A percentile compares a stretch with the other conserved stretches of the same genome.
Evolutionary conservation across 208 protist genomes (phyloP).

Genomic region (Angomonas deanei): DNA sequence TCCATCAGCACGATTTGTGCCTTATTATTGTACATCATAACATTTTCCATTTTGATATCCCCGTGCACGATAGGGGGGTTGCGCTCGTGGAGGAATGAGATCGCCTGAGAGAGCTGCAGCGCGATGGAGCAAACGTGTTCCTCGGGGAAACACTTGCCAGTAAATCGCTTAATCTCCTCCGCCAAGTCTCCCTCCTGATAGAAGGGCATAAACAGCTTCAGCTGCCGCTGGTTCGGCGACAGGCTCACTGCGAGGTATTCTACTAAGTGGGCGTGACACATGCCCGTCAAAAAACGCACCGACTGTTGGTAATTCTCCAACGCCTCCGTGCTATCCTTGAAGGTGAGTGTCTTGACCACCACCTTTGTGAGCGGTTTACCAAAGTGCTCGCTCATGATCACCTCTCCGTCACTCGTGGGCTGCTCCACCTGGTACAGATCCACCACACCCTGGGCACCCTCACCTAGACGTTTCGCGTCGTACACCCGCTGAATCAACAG

Average conservation of each 20-base stretch:
- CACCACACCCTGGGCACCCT: conserved; percentile 66
- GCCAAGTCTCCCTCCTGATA: conserved; percentile 60
- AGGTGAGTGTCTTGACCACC: conserved; percentile 61
- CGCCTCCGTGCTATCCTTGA: conserved; percentile 19
- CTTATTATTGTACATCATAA: conserved; percentile 52
- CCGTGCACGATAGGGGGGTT: conserved; percentile 79
- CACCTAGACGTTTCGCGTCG: conserved; percentile 26
- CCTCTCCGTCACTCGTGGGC: conserved; percentile 13
- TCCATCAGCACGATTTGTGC: conserved; percentile 74
- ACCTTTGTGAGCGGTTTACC: conserved; percentile 21
- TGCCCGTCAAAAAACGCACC: conserved; percentile 66
- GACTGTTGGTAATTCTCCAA: conserved; percentile 50
- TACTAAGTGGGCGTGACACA: conserved; percentile 55
- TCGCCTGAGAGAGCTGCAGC: conserved; percentile 47
- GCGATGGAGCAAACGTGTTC: conserved; percentile 44
- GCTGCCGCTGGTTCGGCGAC: conserved; percentile 28
- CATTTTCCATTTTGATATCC: conserved; percentile 77
- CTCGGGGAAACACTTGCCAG: conserved; percentile 44
- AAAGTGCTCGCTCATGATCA: conserved; percentile 23
- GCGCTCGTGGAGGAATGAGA: conserved; percentile 66
- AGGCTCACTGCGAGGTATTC: conserved; percentile 72
- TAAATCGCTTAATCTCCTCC: conserved; percentile 32
- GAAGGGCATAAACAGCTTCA: conserved; percentile 72
- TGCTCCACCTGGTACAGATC: conserved; percentile 31
- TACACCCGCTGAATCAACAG: conserved; percentile 40